A percentile compares a stretch with the other conserved stretches of the same genome.
Conservation (phyloP, 2,329 filamentous ascomycete genomes). For the Clonostachys byssicola region DNA sequence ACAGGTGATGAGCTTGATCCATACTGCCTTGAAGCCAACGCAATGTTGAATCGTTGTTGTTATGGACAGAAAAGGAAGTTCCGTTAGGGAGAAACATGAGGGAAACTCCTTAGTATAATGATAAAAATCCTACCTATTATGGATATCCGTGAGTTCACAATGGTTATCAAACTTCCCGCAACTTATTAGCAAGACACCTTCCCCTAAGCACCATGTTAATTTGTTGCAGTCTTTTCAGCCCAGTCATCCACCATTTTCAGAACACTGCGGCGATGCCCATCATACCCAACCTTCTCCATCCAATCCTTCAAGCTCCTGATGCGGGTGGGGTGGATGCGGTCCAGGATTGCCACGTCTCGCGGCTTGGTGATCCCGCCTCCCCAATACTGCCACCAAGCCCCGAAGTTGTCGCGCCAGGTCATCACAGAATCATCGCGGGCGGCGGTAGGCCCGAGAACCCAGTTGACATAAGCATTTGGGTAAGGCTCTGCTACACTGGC, state of each 20-base stretch:
- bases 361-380: slow-evolving; percentile 6
- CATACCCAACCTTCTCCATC: background rate
- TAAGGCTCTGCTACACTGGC: background rate
- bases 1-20: too few species aligned
- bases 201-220: too few species aligned
- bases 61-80: too few species aligned
- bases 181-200: too few species aligned
- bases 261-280: background rate
- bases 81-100: too few species aligned
- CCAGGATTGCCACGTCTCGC: slow-evolving; percentile 5
- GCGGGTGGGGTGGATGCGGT: slow-evolving; percentile 7
- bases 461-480: background rate
- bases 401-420: slow-evolving; percentile 3
- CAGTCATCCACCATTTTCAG: background rate
- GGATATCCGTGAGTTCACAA: too few species aligned
- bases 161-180: too few species aligned
- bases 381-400: slow-evolving; percentile 8
- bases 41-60: too few species aligned
- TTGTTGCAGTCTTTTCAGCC: too few species aligned
- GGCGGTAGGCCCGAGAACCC: slow-evolving; percentile 4
- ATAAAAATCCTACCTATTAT: too few species aligned
- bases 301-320: background rate
- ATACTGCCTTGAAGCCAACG: too few species aligned
- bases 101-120: too few species aligned
- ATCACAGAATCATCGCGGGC: slow-evolving; percentile 8